A percentile compares a stretch with the other conserved stretches of the same genome.
phyloP scores from a whole-genome alignment of 805 yeast species.

The Kuraishia cidri region DNA sequence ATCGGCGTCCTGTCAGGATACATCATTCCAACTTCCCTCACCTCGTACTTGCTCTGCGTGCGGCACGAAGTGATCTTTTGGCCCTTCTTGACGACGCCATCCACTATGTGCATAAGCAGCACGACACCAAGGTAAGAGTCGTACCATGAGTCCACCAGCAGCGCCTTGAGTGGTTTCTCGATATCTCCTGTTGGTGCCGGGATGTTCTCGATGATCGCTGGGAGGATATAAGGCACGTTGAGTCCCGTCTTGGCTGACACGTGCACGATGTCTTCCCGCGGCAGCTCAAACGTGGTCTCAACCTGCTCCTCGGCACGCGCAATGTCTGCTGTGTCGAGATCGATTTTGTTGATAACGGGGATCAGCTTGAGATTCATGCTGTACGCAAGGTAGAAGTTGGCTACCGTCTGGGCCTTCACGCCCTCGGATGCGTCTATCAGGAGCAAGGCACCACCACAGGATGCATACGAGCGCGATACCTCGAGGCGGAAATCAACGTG shows the following conservation, averaged over 20 bases:
- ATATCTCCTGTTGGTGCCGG: conserved; percentile 64
- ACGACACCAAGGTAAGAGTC: conserved; percentile 91
- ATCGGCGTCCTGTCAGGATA: conserved; percentile 77
- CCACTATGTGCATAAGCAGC: conserved; percentile 73
- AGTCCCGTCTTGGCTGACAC: conserved; percentile 91
- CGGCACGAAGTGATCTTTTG: conserved; percentile 72
- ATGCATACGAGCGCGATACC: conserved; percentile 88
- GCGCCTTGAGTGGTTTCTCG: conserved; percentile 51
- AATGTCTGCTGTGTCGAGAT: conserved; percentile 80
- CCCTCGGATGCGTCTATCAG: conserved; percentile 95
- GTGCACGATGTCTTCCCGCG: conserved; percentile 62
- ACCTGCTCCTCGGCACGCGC: conserved; percentile 77
- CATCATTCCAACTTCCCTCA: conserved; percentile 92
- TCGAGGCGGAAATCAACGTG: conserved; percentile 95
- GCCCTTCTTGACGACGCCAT: conserved; percentile 71
- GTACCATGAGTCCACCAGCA: conserved; percentile 96
- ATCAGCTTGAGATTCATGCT: conserved; percentile 73
- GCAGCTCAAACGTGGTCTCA: conserved; percentile 75
- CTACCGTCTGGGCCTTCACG: conserved; percentile 97
- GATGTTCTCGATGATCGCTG: conserved; percentile 72
- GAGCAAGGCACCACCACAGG: conserved; percentile 89
- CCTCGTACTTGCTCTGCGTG: conserved; percentile 69
- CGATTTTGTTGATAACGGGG: conserved; percentile 90
- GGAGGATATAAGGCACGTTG: conserved; percentile 71
- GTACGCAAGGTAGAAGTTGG: conserved; percentile 86